A percentile compares a stretch with the other conserved stretches of the same genome.
Evolutionary conservation across 441 rosid genomes (phyloP).

Genomic region (Populus hybrid): DNA sequence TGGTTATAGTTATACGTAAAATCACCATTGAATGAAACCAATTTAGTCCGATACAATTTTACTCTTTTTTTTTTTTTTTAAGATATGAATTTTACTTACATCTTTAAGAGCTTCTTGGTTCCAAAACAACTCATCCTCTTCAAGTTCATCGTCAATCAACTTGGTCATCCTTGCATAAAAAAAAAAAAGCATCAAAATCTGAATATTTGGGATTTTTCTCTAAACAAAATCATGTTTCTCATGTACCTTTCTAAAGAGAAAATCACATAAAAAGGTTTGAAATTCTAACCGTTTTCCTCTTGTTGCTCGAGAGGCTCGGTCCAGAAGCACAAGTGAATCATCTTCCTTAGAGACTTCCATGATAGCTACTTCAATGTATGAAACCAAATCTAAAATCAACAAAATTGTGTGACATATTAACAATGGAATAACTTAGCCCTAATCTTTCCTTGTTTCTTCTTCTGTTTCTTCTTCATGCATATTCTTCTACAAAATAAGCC

Average conservation of each 20-base stretch:
- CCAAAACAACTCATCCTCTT: conserved; percentile 93
- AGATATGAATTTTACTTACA: conserved; percentile 26
- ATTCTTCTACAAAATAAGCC: no score
- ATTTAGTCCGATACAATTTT: neutral
- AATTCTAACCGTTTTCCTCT: conserved; percentile 72
- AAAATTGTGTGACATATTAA: neutral
- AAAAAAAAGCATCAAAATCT: neutral
- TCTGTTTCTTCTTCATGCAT: neutral
- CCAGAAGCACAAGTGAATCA: conserved; percentile 55
- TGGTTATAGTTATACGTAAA: no score
- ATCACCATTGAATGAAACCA: neutral
- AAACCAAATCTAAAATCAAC: neutral
- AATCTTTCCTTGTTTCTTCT: neutral
- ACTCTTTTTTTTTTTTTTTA: no score
- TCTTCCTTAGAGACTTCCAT: conserved; percentile 65
- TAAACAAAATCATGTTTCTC: neutral
- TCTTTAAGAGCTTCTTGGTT: conserved; percentile 95
- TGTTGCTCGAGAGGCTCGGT: conserved; percentile 65
- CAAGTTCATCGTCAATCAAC: conserved; percentile 80
- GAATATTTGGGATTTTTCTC: neutral
- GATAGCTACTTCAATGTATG: neutral
- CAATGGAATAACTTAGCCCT: neutral
- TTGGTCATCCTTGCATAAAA: conserved; percentile 61
- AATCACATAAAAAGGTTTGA: neutral
- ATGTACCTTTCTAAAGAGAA: neutral